A percentile compares a stretch with the other conserved stretches of the same genome.
Evolutionary conservation across 2,329 filamentous ascomycete species (phyloP).

Genomic region (Pseudogymnoascus sp.): DNA sequence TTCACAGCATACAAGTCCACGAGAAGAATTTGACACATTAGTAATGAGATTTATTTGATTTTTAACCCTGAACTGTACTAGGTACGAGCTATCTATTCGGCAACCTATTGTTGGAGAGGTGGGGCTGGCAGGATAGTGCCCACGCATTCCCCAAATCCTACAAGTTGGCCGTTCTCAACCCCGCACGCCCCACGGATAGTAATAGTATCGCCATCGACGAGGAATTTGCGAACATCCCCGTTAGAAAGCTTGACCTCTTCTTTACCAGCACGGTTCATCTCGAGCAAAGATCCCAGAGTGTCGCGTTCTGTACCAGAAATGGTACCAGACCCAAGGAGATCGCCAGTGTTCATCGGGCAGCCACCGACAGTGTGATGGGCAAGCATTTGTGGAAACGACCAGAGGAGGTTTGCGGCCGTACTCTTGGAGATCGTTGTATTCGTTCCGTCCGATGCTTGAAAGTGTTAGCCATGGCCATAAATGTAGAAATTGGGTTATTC

Average conservation of each 20-base stretch:
- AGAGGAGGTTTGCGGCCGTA: conserved; percentile 63
- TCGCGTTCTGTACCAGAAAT: conserved; percentile 58
- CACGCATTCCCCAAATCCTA: conserved; percentile 70
- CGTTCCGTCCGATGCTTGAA: conserved; percentile 34
- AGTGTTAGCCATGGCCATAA: neutral
- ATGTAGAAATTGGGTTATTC: conserved; percentile 20
- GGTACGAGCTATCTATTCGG: neutral
- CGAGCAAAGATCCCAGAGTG: conserved; percentile 62
- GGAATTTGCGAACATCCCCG: conserved; percentile 61
- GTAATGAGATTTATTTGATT: neutral
- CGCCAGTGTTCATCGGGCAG: conserved; percentile 66
- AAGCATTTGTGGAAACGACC: conserved; percentile 77
- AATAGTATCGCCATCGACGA: conserved; percentile 68
- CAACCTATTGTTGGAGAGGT: neutral
- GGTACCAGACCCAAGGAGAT: conserved; percentile 71
- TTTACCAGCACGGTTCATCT: conserved; percentile 66
- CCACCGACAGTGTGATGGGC: conserved; percentile 72
- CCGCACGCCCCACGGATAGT: conserved; percentile 60
- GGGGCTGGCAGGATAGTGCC: conserved; percentile 45
- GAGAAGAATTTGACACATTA: neutral
- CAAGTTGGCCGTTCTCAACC: conserved; percentile 51
- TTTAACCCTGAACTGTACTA: neutral
- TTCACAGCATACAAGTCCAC: neutral
- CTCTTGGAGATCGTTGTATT: conserved; percentile 53
- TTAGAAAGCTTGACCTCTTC: conserved; percentile 51